A percentile compares a stretch with the other conserved stretches of the same genome.
These are phyloP conservation scores for Solanum arcanum DNA, from an alignment of 257 asterid species.

Conservation along the genomic window DNA sequence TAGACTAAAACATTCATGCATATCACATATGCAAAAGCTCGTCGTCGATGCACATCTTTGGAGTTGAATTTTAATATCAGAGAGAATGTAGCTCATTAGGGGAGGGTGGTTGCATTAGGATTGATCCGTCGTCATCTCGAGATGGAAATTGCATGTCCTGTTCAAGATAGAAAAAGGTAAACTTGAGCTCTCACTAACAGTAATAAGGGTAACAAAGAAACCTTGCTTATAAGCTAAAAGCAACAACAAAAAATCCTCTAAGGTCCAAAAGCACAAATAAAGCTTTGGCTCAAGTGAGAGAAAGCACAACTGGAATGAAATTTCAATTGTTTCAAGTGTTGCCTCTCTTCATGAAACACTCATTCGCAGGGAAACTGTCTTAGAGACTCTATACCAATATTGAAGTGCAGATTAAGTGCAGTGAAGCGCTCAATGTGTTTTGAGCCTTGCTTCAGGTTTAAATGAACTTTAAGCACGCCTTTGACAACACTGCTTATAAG, in stretches of 20 bases:
- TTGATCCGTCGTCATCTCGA: neutral
- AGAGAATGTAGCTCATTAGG: neutral
- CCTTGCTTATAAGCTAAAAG: neutral
- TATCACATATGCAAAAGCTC: neutral
- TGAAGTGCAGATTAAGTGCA: neutral
- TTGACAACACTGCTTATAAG: neutral
- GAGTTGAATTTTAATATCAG: neutral
- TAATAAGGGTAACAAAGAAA: neutral
- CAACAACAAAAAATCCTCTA: neutral
- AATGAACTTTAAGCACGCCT: neutral
- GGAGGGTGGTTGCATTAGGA: slow-evolving; percentile 1
- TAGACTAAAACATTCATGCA: neutral
- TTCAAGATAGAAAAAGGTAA: neutral
- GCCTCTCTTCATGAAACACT: neutral
- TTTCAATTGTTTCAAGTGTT: neutral
- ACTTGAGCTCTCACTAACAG: neutral
- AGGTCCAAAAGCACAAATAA: neutral
- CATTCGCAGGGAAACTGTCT: neutral
- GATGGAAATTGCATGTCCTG: slow-evolving; percentile 3
- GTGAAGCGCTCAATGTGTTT: neutral
- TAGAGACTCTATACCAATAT: neutral
- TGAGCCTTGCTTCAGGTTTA: neutral
- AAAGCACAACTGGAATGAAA: neutral
- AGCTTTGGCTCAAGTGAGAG: neutral
- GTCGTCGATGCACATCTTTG: neutral